A percentile compares a stretch with the other conserved stretches of the same genome.
phyloP scores from a whole-genome alignment of 345 rosid species.

The Acer negundo region DNA sequence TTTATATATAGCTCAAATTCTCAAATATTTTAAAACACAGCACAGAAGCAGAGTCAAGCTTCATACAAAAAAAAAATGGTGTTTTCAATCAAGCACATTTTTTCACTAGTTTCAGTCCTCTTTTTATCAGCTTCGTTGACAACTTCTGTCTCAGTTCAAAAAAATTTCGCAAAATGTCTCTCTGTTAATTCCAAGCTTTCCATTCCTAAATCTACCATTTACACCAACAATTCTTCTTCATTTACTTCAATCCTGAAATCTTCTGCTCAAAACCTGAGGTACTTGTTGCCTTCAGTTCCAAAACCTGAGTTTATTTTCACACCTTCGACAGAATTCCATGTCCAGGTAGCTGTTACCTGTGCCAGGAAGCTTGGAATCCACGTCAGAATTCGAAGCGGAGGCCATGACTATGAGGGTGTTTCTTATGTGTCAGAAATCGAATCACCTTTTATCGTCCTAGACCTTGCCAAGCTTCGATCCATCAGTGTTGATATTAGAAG shows the following conservation, averaged over 20 bases:
- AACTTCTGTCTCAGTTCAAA: no score
- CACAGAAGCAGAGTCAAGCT: no score
- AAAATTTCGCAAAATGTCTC: not conserved
- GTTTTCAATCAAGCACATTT: no score
- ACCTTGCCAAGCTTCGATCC: constrained; percentile 31
- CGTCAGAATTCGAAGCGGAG: constrained; percentile 35
- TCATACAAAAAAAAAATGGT: no score
- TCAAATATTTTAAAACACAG: no score
- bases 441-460: constrained; percentile 34
- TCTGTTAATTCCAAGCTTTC: not conserved
- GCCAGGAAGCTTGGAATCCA: constrained; percentile 23
- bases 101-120: no score
- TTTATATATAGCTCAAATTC: no score
- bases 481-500: constrained; percentile 21
- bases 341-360: constrained; percentile 34
- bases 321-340: constrained; percentile 23
- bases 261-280: constrained; percentile 20
- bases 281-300: constrained; percentile 5
- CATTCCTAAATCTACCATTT: not conserved
- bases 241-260: constrained; percentile 8
- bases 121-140: no score
- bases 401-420: constrained; percentile 41
- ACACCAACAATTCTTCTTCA: not conserved
- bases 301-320: constrained; percentile 31
- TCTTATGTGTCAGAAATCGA: constrained; percentile 35